Evolutionary conservation across 2,329 filamentous ascomycete species (phyloP), one percentile per base, ranked within the genome.

Genomic region (Paecilomyces formosus): DNA sequence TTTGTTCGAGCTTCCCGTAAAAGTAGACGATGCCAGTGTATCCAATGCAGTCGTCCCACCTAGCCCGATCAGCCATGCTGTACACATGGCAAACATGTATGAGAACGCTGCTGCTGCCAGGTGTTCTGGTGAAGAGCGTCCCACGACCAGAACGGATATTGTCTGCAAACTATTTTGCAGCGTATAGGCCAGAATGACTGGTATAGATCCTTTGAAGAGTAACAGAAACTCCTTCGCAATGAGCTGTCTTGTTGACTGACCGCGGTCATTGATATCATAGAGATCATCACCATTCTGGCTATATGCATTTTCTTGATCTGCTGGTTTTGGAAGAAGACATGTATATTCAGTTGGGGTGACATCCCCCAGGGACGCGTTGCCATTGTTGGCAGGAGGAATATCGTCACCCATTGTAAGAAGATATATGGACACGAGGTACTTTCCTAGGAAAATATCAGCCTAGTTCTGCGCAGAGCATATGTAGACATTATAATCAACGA

Each of bases 1-100:
- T 61, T 88, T 90, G 71, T 93, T 87, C 63, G 86, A 84, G 62
- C 89, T 90, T 0, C 88, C 88, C 0, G 91, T 96, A 71, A 91
- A 96, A 52, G 87, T 88, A 53, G 87, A 90, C 0, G 89, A 92
- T 1, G 89, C 90, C 24, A 96, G 78, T 0, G 91, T 96, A 71
- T 96, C 91, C 51, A 96, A 81, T 0, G 91, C 91, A 1, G 90
- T 96, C 0, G 90, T 92, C 7, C 91, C 91, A 28, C 91, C 91
- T 3, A 96, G 82, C 0, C 87, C 91, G 60, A 96, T 89, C 39
- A 96, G 82, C 90, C 91, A 95, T 0, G 87, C 91, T 0, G 90
- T 91, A 22, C 88, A 86, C 88, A 93, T 92, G 57, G 91, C 91
- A 65, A 96, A 96, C 91, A 96, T 96, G 78, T 94, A 93, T 1